These are phyloP conservation scores for Neurospora sp. DNA, from an alignment of 495 filamentous ascomycete species.

Conservation along the genomic window DNA sequence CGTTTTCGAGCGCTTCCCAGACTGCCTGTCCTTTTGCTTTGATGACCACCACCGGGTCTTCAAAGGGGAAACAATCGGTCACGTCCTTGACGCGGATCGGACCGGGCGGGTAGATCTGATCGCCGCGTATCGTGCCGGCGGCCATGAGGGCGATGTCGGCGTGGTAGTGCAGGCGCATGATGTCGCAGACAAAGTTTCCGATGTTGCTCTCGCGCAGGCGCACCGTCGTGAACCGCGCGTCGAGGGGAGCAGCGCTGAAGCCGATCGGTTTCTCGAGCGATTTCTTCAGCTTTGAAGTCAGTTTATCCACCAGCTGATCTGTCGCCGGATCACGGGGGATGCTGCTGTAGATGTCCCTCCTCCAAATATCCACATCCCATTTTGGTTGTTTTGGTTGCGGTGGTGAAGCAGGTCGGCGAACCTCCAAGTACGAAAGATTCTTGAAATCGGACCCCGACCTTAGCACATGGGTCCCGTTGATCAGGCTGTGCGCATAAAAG, in stretches of 20 bases:
- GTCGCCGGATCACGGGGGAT: constrained; percentile 53
- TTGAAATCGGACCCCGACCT: constrained; percentile 85
- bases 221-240: constrained; percentile 78
- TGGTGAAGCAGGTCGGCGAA: constrained; percentile 37
- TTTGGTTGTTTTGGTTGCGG: constrained; percentile 19
- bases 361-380: constrained; percentile 72
- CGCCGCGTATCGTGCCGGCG: constrained; percentile 74
- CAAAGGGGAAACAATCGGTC: constrained; percentile 77
- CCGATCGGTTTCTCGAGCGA: constrained; percentile 78
- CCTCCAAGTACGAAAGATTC: constrained; percentile 80
- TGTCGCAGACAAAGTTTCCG: constrained; percentile 82
- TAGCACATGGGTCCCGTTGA: constrained; percentile 71
- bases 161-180: constrained; percentile 74
- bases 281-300: constrained; percentile 59
- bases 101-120: constrained; percentile 79
- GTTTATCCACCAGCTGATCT: constrained; percentile 47
- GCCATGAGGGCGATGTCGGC: constrained; percentile 80
- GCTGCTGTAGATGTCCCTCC: constrained; percentile 58
- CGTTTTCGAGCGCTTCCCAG: constrained; percentile 70
- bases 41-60: constrained; percentile 78
- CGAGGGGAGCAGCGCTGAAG: constrained; percentile 67
- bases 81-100: constrained; percentile 68
- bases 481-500: constrained; percentile 64
- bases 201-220: constrained; percentile 68
- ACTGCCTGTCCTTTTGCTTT: constrained; percentile 56